phyloP scores from a whole-genome alignment of 305 asterid species.

The Withania somnifera region DNA sequence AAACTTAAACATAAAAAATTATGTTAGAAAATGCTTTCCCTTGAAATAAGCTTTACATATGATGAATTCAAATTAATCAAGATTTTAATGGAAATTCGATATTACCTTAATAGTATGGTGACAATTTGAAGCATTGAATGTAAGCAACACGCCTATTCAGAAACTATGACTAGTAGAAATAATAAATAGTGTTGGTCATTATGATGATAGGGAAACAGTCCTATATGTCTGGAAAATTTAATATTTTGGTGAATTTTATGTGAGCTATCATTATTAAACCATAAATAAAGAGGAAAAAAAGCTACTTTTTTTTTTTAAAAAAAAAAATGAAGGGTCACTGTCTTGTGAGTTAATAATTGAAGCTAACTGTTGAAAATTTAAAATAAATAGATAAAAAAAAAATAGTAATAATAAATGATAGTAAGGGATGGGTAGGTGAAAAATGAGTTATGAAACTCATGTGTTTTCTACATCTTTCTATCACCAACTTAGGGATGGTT shows the following conservation, averaged over 20 bases:
- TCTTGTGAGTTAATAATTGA: slow-evolving; percentile 22
- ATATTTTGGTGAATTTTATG: not conserved
- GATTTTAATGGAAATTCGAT: not conserved
- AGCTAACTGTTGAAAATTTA: slow-evolving; percentile 9
- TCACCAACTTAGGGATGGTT: not conserved
- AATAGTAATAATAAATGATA: slow-evolving; percentile 7
- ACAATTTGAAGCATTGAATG: not conserved
- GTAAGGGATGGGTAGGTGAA: slow-evolving; percentile 19
- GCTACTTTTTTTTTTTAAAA: not conserved
- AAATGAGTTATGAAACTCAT: not conserved
- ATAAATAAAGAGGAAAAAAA: not conserved
- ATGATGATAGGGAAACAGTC: not conserved
- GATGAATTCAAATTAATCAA: not conserved
- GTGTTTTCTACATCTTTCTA: not conserved
- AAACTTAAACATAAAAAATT: too few species aligned
- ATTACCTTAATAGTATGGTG: not conserved
- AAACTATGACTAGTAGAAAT: not conserved
- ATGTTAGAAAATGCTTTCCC: too few species aligned
- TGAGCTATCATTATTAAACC: not conserved
- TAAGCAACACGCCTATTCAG: slow-evolving; percentile 26
- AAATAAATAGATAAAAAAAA: not conserved
- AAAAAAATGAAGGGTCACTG: not conserved
- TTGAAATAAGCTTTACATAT: too few species aligned
- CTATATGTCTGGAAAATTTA: not conserved
- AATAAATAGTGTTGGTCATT: slow-evolving; percentile 5